Conservation (phyloP, 192 early-diverging fungal species). For the Dissophora ornata region DNA sequence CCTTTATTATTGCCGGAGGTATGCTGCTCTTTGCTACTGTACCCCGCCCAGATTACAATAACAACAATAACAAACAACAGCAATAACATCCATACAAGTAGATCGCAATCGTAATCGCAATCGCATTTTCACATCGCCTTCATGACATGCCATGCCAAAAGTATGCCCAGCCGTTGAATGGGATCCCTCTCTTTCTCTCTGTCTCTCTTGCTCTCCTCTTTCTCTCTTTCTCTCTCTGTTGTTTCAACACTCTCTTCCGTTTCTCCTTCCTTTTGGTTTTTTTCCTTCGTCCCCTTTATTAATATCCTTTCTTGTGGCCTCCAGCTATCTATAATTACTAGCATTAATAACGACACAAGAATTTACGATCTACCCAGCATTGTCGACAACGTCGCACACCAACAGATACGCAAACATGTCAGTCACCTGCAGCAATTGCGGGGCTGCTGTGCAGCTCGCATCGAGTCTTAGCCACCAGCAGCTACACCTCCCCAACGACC, state of each 20-base stretch:
- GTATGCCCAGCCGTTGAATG: not conserved
- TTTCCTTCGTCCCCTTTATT: not conserved
- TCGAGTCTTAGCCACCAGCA: constrained; percentile 21
- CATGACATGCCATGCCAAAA: no score
- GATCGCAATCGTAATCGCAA: no score
- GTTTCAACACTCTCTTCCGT: not conserved
- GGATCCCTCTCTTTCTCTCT: constrained; percentile 14
- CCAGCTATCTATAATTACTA: no score
- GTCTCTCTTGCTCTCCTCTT: not conserved
- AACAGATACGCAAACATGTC: constrained; percentile 21
- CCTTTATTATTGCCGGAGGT: no score
- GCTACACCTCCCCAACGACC: constrained; percentile 21
- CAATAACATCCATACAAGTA: no score
- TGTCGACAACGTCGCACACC: not conserved
- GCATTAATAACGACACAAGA: no score
- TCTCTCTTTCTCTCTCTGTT: not conserved
- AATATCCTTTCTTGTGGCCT: not conserved
- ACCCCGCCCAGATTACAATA: not conserved
- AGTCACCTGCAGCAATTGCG: constrained; percentile 48
- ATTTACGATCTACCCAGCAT: no score
- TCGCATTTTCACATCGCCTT: no score
- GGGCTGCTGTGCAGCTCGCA: constrained; percentile 39
- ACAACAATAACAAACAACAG: no score
- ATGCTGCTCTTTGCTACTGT: not conserved
- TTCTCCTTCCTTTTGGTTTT: not conserved